Evolutionary conservation across 176 grass and related monocot genomes (phyloP), one percentile per base, ranked within the genome.

Genomic region (Aegilops speltoides): DNA sequence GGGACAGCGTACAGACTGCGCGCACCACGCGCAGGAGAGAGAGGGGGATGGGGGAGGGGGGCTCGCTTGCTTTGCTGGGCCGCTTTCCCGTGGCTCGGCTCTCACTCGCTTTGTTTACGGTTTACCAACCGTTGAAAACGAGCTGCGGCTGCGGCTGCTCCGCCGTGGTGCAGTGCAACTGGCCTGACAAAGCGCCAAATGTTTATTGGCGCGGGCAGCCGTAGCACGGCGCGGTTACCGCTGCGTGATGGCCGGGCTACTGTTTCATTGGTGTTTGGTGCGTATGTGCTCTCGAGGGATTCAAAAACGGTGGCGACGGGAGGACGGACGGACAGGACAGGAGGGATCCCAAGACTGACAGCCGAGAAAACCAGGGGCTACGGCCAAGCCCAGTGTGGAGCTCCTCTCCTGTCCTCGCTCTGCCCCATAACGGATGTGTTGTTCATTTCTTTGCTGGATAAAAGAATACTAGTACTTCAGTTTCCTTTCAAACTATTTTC

Each of bases 51-150:
- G 68, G 5, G 9, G 0, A 17, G 6, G 16, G 3, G 72, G 8
- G 7, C 22, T 14, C 25, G 67, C 19, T 37, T 16, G 34, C 64
- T 77, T 78, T 73, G 50, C 68, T 52, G 40, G 9, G 78, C 37
- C 46, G 77, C 79, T 86, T 90, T 90, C 80, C 62, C 73, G 19
- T 31, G 31, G 68, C 56, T 73, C 12, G 6, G 77, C 56, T 85
- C 81, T 67, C 83, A 19, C 71, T 82, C 78, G 8, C 62, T 82
- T 89, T 82, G 70, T 77, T 81, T 82, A 82, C 80, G 36, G 65
- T 19, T 32, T 72, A 89, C 78, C 78, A 82, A 86, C 88, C 88
- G 88, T 90, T 82, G 88, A 86, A 90, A 86, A 78, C 71, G 61
- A 89, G 63, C 78, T 76, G 19, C 38, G 2, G 38, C 78, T 81